phyloP scores from a whole-genome alignment of 1,284 basidiomycete species.

The Ceratobasidium papillatum region DNA sequence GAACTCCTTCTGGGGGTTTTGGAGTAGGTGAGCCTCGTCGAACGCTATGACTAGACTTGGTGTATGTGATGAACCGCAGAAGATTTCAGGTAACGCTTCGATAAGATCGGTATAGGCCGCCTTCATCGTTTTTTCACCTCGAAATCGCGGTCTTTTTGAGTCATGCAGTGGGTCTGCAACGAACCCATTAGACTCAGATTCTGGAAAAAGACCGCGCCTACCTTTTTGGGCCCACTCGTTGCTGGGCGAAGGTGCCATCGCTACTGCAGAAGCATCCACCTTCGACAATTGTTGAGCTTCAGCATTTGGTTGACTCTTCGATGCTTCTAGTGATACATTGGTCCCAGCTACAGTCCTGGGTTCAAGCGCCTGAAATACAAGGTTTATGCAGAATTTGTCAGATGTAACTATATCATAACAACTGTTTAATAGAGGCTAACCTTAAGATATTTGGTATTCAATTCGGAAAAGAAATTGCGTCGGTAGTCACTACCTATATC shows the following conservation, averaged over 20 bases:
- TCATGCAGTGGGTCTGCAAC: too few relatives aligned
- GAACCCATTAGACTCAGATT: too few relatives aligned
- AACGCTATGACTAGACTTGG: neutral
- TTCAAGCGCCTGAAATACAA: neutral
- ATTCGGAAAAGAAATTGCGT: neutral
- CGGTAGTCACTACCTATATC: neutral
- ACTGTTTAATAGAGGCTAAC: neutral
- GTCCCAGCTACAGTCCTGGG: neutral
- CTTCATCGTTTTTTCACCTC: neutral
- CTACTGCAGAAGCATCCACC: neutral
- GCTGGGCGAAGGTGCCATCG: neutral
- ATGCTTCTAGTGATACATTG: neutral
- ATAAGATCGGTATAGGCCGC: neutral
- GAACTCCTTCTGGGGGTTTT: neutral
- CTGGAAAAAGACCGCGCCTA: neutral
- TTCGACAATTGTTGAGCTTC: neutral
- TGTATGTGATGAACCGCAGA: neutral
- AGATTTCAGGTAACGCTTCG: neutral
- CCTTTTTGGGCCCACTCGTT: neutral
- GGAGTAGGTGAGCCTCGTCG: conserved; percentile 12
- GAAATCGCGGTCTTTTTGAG: too few relatives aligned
- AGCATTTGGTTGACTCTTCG: neutral
- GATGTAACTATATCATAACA: neutral
- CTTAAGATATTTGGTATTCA: neutral
- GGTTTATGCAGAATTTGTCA: neutral